Conservation (phyloP, 1,284 basidiomycete species). For the Xerocomus minutiporus region DNA sequence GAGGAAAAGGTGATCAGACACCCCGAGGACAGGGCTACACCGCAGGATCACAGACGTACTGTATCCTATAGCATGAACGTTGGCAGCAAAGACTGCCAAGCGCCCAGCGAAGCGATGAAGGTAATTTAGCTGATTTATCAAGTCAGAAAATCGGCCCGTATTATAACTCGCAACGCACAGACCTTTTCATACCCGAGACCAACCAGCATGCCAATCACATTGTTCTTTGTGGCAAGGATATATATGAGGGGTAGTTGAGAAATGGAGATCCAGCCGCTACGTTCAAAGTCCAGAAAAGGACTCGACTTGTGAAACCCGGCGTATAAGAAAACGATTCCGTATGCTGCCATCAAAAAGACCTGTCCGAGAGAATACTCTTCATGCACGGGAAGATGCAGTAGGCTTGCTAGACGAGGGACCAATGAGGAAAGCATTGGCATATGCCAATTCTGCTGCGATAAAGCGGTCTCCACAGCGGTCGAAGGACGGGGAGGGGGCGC, state of each 20-base stretch:
- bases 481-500: constrained; percentile 15
- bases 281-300: constrained; percentile 49
- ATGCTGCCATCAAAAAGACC: constrained; percentile 43
- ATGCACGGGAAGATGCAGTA: constrained; percentile 39
- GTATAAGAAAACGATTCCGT: constrained; percentile 46
- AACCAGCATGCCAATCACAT: constrained; percentile 56
- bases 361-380: constrained; percentile 53
- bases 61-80: constrained; percentile 65
- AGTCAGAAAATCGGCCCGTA: neutral
- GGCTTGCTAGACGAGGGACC: constrained; percentile 37
- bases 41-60: constrained; percentile 37
- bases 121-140: constrained; percentile 59
- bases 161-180: constrained; percentile 10
- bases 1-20: neutral
- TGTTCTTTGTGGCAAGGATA: constrained; percentile 71
- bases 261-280: constrained; percentile 59
- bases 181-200: constrained; percentile 76
- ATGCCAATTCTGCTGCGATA: constrained; percentile 38
- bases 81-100: constrained; percentile 54
- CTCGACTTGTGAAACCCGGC: constrained; percentile 49
- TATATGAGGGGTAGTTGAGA: constrained; percentile 72
- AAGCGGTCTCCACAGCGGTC: constrained; percentile 5
- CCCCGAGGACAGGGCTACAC: neutral
- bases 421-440: constrained; percentile 40
- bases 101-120: constrained; percentile 72